Evolutionary conservation across 495 filamentous ascomycete genomes (phyloP).

Genomic region (Aspergillus asperescens): DNA sequence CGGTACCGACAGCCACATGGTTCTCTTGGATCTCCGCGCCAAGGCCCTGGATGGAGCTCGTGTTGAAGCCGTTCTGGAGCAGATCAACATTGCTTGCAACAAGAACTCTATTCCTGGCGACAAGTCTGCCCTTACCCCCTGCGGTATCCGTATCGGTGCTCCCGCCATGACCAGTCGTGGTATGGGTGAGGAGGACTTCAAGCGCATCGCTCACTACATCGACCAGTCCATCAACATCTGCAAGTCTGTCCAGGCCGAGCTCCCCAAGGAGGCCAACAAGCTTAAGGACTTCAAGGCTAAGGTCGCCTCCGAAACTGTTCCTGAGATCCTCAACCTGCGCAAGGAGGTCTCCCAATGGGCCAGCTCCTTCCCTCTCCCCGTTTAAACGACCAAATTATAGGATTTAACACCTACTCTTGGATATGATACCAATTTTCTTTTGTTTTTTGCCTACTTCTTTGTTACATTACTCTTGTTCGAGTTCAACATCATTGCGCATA

Average conservation of each 20-base stretch:
- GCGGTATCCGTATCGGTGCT: slow-evolving; percentile 90
- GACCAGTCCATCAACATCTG: slow-evolving; percentile 74
- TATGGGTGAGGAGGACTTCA: slow-evolving; percentile 90
- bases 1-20: slow-evolving; percentile 98
- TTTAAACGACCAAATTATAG: slow-evolving; percentile 37
- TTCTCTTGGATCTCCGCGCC: slow-evolving; percentile 40
- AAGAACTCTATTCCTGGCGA: slow-evolving; percentile 98
- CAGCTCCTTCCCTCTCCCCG: slow-evolving; percentile 85
- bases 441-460: slow-evolving; percentile 9
- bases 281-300: slow-evolving; percentile 98
- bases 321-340: slow-evolving; percentile 74
- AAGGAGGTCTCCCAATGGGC: slow-evolving; percentile 90
- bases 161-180: slow-evolving; percentile 96
- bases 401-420: not conserved
- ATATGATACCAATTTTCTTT: slow-evolving; percentile 22
- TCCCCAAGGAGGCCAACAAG: slow-evolving; percentile 97
- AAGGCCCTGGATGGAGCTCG: slow-evolving; percentile 56
- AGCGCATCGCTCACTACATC: slow-evolving; percentile 83
- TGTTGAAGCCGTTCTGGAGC: slow-evolving; percentile 93
- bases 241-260: slow-evolving; percentile 72
- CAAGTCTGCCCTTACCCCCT: slow-evolving; percentile 93
- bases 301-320: slow-evolving; percentile 69
- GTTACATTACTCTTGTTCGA: slow-evolving; percentile 16
- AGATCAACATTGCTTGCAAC: slow-evolving; percentile 98
- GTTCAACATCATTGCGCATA: slow-evolving; percentile 31